Evolutionary conservation across 2,329 filamentous ascomycete species (phyloP), one percentile per base, ranked within the genome.

Genomic region (Calonectria hongkongensis): DNA sequence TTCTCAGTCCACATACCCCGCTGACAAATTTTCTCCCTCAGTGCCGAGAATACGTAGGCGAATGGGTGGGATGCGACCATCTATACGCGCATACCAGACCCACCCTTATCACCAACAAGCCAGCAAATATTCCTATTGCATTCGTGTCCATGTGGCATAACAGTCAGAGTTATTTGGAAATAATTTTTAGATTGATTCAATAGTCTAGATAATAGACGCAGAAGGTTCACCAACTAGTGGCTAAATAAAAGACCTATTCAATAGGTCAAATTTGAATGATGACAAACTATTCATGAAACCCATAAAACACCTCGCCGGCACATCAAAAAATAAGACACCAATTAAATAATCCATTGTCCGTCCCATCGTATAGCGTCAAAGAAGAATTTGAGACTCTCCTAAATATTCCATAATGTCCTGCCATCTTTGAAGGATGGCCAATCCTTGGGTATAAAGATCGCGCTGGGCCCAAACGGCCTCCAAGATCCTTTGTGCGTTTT

Each of bases 331-430:
- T 9, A 18, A 25, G 8, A 21, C n/a, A 7, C n/a, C n/a, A 25
- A 21, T 25, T 25, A 48, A 25, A 12, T 1, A 25, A 48, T 25
- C 13, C 33, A 36, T 36, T 36, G 33, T 39, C n/a, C 13, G 16
- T 60, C 7, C 36, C 16, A 10, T 27, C 7, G 1, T 41, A 41
- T 39, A 15, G 16, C 39, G 7, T 60, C 21, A 60, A 41, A 60
- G 54, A 16, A 60, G 33, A 41, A 60, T 60, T 60, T 60, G 54
- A 12, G 30, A 60, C 18, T 60, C 54, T 2, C 54, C 54, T 16
- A 60, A 27, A 60, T 41, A 60, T 60, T 60, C 54, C 54, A 60
- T 60, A 18, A 60, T 41, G 39, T 60, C 54, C 7, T 60, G 54
- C 54, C 54, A 60, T 60, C 54, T 21, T 27, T 60, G 54, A 3